Base-by-base conservation (phyloP, 768 basidiomycete genomes). In the Boletus huronensis region DNA sequence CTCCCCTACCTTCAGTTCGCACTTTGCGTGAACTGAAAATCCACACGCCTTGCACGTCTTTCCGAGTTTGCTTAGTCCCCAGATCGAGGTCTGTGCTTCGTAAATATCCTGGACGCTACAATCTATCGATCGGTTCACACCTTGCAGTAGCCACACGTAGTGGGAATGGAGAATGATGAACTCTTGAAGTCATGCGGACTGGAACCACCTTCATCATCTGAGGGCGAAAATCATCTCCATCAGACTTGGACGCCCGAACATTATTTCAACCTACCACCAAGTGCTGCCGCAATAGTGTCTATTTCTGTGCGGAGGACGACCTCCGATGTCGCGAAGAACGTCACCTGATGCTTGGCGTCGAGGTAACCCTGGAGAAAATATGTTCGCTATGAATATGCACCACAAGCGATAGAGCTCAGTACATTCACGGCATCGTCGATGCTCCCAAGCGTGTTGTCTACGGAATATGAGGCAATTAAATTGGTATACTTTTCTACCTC, bases 31-130 rank as follows among this genome's bases (percentile, higher is more conserved):
- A 7, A 93, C 90, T 19, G 87, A 85, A 47, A 93, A 70, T 1
- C 86, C 84, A 66, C 92, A 93, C 13, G 76, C 70, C 66, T 78
- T 85, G 74, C 91, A 93, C 6, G 86, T 90, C 73, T 91, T 93
- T 32, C 91, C 91, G 65, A 90, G 88, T 69, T 90, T 92, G 66
- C 82, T 87, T 41, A 93, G 74, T 9, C 91, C 92, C 90, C 91
- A 93, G 29, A 93, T 91, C 8, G 87, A 88, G 10, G 85, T 78
- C 90, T 92, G 54, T 32, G 28, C 28, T 19, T 36, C 23, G 42
- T 69, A 31, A 60, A 43, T 50, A 39, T 31, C 40, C 29, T 17
- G 29, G 14, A 43, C n/a, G 21, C 6, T 36, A 19, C 8, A 32
- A 39, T 40, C 11, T 13, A 25, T 29, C 46, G 28, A 48, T 25